phyloP scores from a whole-genome alignment of 1,284 basidiomycete genomes.

The Austropuccinia psidii region DNA sequence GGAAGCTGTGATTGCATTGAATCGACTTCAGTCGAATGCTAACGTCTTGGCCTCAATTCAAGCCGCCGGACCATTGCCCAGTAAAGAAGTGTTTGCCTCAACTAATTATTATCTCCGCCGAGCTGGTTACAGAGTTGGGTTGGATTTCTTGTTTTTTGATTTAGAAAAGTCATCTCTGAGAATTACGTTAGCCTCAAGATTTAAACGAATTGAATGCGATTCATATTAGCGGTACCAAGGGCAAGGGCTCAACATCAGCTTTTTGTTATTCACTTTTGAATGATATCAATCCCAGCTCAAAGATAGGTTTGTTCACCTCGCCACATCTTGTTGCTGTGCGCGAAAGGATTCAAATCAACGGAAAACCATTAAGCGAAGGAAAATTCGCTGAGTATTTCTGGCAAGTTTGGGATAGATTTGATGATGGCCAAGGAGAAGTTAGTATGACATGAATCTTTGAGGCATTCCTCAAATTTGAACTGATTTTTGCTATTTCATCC shows the following conservation, averaged over 20 bases:
- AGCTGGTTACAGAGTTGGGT: constrained; percentile 74
- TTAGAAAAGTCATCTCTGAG: background rate
- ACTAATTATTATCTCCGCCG: constrained; percentile 72
- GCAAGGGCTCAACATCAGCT: constrained; percentile 94
- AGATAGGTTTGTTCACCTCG: constrained; percentile 78
- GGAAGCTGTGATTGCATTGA: constrained; percentile 78
- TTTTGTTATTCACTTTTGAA: constrained; percentile 53
- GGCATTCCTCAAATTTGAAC: background rate
- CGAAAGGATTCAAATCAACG: constrained; percentile 91
- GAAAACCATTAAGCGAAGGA: constrained; percentile 76
- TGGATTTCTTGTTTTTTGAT: constrained; percentile 53
- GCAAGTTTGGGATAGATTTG: constrained; percentile 86
- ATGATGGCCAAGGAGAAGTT: constrained; percentile 46
- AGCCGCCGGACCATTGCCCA: constrained; percentile 12
- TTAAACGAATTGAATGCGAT: constrained; percentile 85
- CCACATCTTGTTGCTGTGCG: constrained; percentile 93
- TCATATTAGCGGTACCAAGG: constrained; percentile 97
- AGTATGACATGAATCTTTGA: background rate
- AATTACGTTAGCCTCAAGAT: constrained; percentile 59
- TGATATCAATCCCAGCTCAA: background rate
- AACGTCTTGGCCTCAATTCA: constrained; percentile 27
- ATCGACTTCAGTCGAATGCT: constrained; percentile 62
- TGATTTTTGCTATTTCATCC: background rate
- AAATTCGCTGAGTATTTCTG: constrained; percentile 88
- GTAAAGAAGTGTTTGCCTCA: constrained; percentile 1